These are phyloP conservation scores for Trichaptum fuscoviolaceum DNA, from an alignment of 768 basidiomycete genomes.

Conservation along the genomic window DNA sequence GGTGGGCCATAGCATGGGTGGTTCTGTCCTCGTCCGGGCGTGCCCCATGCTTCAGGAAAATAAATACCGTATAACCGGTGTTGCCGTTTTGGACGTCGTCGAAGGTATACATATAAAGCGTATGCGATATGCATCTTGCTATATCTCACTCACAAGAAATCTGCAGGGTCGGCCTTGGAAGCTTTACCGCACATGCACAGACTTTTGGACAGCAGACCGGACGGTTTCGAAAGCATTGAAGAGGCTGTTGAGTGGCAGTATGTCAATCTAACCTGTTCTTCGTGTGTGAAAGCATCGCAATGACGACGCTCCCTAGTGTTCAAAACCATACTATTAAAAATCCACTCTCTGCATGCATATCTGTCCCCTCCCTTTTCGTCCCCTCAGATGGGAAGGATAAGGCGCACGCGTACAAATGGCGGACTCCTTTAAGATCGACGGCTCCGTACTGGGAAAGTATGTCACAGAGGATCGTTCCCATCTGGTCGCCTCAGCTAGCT, in stretches of 20 bases:
- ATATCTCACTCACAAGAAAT: not conserved
- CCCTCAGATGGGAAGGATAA: slow-evolving; percentile 34
- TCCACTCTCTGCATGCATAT: slow-evolving; percentile 75
- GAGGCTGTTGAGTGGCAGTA: slow-evolving; percentile 97
- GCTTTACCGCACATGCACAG: slow-evolving; percentile 90
- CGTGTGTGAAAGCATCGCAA: not conserved
- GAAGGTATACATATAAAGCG: slow-evolving; percentile 54
- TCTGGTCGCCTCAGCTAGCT: not conserved
- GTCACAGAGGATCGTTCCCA: slow-evolving; percentile 19
- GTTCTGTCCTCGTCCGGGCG: slow-evolving; percentile 75
- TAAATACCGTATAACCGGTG: slow-evolving; percentile 69
- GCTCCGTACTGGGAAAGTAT: slow-evolving; percentile 87
- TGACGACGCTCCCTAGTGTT: slow-evolving; percentile 41
- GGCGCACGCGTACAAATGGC: slow-evolving; percentile 59
- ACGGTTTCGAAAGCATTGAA: slow-evolving; percentile 76
- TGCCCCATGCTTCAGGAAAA: slow-evolving; percentile 60
- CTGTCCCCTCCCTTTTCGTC: slow-evolving; percentile 74
- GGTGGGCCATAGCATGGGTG: slow-evolving; percentile 96
- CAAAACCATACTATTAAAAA: slow-evolving; percentile 81
- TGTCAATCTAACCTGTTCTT: slow-evolving; percentile 27
- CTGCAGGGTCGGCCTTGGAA: slow-evolving; percentile 82
- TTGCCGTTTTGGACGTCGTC: slow-evolving; percentile 82
- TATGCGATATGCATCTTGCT: slow-evolving; percentile 5
- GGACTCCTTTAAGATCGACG: slow-evolving; percentile 77
- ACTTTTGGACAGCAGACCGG: slow-evolving; percentile 80